Conservation (phyloP, 2,329 filamentous ascomycete genomes). For the Scopulariopsis brevicaulis region DNA sequence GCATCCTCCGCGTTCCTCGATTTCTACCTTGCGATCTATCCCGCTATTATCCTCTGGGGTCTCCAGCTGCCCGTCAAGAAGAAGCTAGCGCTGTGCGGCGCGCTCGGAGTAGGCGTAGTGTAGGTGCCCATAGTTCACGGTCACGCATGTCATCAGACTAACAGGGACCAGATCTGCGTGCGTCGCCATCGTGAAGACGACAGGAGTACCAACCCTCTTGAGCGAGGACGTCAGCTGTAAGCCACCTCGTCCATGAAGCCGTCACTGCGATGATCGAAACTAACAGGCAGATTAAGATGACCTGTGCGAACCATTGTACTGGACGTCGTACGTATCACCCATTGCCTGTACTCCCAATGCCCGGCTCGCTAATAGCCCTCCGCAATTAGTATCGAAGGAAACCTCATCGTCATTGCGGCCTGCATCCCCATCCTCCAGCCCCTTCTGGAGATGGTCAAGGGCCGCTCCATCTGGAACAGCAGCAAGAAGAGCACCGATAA, state of each 20-base stretch:
- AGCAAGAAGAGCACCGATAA: constrained; percentile 6
- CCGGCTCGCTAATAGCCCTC: neutral
- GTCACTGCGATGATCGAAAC: neutral
- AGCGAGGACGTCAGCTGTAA: neutral
- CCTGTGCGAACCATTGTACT: neutral
- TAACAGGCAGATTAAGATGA: neutral
- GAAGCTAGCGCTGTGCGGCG: constrained; percentile 12
- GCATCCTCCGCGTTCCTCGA: constrained; percentile 13
- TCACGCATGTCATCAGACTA: neutral
- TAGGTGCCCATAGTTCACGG: constrained; percentile 7
- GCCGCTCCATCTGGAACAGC: constrained; percentile 2
- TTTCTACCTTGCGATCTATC: constrained; percentile 14
- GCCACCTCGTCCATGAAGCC: neutral
- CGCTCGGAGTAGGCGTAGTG: constrained; percentile 15
- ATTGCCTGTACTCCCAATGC: neutral
- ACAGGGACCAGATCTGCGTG: neutral
- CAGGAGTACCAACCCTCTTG: neutral
- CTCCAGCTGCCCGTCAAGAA: constrained; percentile 13
- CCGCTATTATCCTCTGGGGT: constrained; percentile 10
- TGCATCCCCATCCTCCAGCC: constrained; percentile 17
- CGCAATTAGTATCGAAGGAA: constrained; percentile 13
- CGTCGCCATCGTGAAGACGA: neutral
- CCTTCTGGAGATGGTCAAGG: constrained; percentile 11
- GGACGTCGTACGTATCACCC: neutral
- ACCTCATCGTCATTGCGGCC: constrained; percentile 16